Conservation (phyloP, 768 basidiomycete genomes). For the Termitomyces bulborhizus region DNA sequence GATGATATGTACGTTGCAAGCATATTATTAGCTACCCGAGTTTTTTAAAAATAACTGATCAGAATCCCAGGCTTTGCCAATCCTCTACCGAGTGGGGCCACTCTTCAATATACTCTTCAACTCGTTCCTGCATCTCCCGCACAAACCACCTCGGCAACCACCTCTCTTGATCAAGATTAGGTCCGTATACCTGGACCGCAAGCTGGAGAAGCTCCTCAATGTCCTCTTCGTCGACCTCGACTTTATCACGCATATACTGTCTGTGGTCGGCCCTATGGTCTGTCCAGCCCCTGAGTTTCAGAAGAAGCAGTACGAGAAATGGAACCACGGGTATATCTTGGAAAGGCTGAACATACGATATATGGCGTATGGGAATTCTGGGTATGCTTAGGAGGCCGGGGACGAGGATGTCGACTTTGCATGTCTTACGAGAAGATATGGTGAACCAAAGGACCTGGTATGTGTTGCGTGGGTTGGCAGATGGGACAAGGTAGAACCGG, state of each 20-base stretch:
- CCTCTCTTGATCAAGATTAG: slow-evolving; percentile 14
- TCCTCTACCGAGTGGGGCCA: not conserved
- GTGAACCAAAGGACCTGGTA: slow-evolving; percentile 37
- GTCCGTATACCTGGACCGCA: slow-evolving; percentile 21
- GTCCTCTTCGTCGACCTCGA: slow-evolving; percentile 33
- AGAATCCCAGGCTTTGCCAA: slow-evolving; percentile 11
- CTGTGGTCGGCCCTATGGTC: slow-evolving; percentile 28
- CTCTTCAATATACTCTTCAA: slow-evolving; percentile 17
- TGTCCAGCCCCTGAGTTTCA: slow-evolving; percentile 38
- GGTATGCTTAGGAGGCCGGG: slow-evolving; percentile 33
- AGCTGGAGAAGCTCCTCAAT: slow-evolving; percentile 33
- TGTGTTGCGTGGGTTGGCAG: slow-evolving; percentile 30
- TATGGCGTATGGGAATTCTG: slow-evolving; percentile 17
- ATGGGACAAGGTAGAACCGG: slow-evolving; percentile 31
- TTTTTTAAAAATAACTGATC: not conserved
- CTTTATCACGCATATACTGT: slow-evolving; percentile 28
- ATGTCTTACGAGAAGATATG: slow-evolving; percentile 16
- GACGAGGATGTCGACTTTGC: slow-evolving; percentile 34
- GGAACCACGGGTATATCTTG: slow-evolving; percentile 31
- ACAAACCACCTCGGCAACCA: slow-evolving; percentile 27
- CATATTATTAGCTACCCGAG: not conserved
- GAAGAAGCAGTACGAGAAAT: slow-evolving; percentile 28
- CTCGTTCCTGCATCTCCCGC: slow-evolving; percentile 17
- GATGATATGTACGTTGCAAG: not conserved
- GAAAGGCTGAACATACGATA: slow-evolving; percentile 15